Percentiles rank a stretch among this genome's conserved stretches.
Evolutionary conservation across 768 basidiomycete genomes (phyloP).

Genomic region (Leucogyrophana mollusca): DNA sequence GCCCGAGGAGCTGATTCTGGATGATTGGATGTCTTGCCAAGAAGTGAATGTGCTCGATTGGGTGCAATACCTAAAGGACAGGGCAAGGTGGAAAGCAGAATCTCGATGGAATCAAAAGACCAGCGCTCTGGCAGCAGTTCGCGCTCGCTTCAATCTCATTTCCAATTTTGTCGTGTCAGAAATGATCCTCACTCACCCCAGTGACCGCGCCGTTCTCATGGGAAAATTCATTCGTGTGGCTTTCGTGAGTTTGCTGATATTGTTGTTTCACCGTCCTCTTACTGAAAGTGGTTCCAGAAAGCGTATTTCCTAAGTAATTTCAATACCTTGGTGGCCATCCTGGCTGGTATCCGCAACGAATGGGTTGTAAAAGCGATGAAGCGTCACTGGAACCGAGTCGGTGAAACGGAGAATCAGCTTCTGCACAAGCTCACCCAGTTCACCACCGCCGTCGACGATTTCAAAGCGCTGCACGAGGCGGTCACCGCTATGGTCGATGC

Average conservation of each 20-base stretch:
- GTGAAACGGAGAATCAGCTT: constrained; percentile 70
- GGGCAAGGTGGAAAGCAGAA: constrained; percentile 67
- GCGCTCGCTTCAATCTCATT: constrained; percentile 83
- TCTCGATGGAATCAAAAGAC: constrained; percentile 57
- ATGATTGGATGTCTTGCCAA: constrained; percentile 63
- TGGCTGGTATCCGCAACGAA: constrained; percentile 70
- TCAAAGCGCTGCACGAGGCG: constrained; percentile 69
- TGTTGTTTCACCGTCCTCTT: constrained; percentile 1
- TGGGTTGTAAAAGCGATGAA: constrained; percentile 69
- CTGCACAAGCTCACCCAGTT: constrained; percentile 71
- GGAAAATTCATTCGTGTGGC: constrained; percentile 84
- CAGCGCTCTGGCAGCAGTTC: constrained; percentile 68
- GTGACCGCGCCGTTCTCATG: constrained; percentile 62
- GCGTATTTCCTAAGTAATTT: constrained; percentile 77
- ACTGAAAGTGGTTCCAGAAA: constrained; percentile 50
- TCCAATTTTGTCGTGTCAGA: constrained; percentile 81
- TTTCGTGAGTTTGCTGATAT: constrained; percentile 55
- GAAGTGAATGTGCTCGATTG: constrained; percentile 78
- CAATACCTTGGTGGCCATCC: constrained; percentile 75
- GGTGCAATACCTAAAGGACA: constrained; percentile 77
- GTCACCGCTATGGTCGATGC: constrained; percentile 64
- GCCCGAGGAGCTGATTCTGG: constrained; percentile 84
- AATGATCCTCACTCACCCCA: constrained; percentile 70
- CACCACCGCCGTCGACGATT: constrained; percentile 62
- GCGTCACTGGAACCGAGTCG: constrained; percentile 64